Evolutionary conservation across 108 stramenopile species (phyloP), one percentile per base, ranked within the genome.

Genomic region (Cyclotella sp.): DNA sequence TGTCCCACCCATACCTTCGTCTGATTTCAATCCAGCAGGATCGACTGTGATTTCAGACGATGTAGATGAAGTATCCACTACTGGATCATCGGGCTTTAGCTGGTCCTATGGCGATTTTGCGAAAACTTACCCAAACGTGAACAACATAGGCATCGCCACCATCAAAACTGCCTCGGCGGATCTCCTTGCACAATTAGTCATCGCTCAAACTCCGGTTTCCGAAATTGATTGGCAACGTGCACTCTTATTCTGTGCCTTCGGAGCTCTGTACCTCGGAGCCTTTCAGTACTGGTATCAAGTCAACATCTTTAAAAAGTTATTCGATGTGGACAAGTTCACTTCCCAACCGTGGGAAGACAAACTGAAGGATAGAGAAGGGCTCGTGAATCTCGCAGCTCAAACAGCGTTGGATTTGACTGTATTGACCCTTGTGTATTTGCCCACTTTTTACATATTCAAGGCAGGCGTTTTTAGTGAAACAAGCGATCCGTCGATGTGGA

Each of bases 251-350:
- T 81, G 79, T 66, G 67, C 74, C 11, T 89, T 86, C 69, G 88
- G 88, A 29, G 85, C 77, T 16, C 45, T 76, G 42, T 89, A 89
- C 71, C 77, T 86, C 29, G 89, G 89, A 22, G 89, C 80, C 41
- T 90, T 90, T 73, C 89, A 90, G 54, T 90, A 90, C 68, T 67
- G 84, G 81, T 90, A 90, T 61, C 89, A 90, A 77, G 89, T 90
- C 9, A 80, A 90, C 30, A 70, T 90, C 9, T 90, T 90, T 76
- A 88, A 88, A 60, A 78, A 77, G 45, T 16, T 90, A 15, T 90
- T 90, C 57, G 86, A 88, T 60, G 81, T 88, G 13, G 89, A 88
- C 53, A 78, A 78, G 30, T 90, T 90, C 72, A 90, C 89, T 27
- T 73, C 72, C 21, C 78, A 87, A 67, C 65, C 86, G 12, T 78